Evolutionary conservation across 2,329 filamentous ascomycete species (phyloP).

Genomic region (Gnomoniopsis smithogilvyi): DNA sequence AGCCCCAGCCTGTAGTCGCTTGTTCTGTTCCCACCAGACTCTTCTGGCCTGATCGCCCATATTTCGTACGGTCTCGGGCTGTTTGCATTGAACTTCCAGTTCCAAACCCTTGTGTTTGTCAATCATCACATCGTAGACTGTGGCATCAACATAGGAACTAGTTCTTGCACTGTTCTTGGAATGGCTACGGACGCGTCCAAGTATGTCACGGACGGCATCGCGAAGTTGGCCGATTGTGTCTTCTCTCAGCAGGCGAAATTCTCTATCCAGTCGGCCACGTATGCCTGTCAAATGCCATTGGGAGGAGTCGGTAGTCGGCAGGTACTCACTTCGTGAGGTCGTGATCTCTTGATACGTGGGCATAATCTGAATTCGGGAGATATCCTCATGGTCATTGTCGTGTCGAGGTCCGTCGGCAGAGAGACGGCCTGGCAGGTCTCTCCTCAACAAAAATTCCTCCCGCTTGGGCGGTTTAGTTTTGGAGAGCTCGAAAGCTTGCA

Average conservation of each 20-base stretch:
- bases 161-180: conserved; percentile 29
- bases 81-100: conserved; percentile 41
- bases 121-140: conserved; percentile 30
- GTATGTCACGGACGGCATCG: conserved; percentile 41
- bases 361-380: conserved; percentile 40
- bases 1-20: conserved; percentile 44
- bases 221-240: conserved; percentile 53
- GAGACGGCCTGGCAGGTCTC: conserved; percentile 18
- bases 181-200: conserved; percentile 29
- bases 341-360: conserved; percentile 41
- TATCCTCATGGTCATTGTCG: conserved; percentile 42
- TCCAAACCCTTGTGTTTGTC: conserved; percentile 39
- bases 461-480: conserved; percentile 2
- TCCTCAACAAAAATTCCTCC: conserved; percentile 12
- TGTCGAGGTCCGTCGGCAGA: conserved; percentile 30
- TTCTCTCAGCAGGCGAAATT: conserved; percentile 54
- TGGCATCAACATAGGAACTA: conserved; percentile 34
- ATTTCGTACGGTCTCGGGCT: conserved; percentile 32
- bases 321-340: conserved; percentile 33
- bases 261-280: conserved; percentile 47
- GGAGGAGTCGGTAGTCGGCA: conserved; percentile 35
- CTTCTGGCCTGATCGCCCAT: conserved; percentile 29
- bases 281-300: conserved; percentile 40
- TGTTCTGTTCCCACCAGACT: conserved; percentile 49
- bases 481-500: neutral